Conservation (phyloP, 495 filamentous ascomycete genomes). For the Aspergillus kassunensis region DNA sequence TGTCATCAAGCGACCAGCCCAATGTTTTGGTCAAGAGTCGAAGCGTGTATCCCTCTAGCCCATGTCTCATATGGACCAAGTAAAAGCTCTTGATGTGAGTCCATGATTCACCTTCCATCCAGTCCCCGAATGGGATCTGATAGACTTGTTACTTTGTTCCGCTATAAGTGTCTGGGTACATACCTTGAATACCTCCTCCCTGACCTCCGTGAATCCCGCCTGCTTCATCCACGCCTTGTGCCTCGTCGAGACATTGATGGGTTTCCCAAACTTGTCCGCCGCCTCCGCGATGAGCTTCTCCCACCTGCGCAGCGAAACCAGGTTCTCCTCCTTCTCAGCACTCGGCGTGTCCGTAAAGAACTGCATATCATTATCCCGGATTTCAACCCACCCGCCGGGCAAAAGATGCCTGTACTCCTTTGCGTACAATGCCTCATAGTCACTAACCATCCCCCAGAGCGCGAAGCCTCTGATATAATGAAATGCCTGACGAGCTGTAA, state of each 20-base stretch:
- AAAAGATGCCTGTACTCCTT: conserved; percentile 3
- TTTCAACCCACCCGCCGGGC: conserved; percentile 4
- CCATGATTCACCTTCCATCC: not conserved
- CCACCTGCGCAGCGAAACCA: not conserved
- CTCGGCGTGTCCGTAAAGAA: not conserved
- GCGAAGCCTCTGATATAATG: not conserved
- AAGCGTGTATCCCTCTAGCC: not conserved
- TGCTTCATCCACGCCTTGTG: conserved; percentile 1
- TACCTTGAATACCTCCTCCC: conserved; percentile 3
- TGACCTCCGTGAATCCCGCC: not conserved
- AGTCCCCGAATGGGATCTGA: not conserved
- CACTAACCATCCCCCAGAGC: not conserved
- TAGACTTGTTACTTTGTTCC: not conserved
- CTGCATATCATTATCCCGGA: not conserved
- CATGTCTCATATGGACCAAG: not conserved
- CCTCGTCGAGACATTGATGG: not conserved
- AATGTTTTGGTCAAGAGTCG: not conserved
- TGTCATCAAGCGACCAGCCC: conserved; percentile 4
- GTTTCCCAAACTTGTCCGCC: conserved; percentile 3
- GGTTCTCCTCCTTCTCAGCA: not conserved
- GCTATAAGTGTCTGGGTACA: not conserved
- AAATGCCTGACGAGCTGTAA: conserved; percentile 1
- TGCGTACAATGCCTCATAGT: not conserved
- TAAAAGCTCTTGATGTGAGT: not conserved
- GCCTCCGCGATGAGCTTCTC: not conserved